Evolutionary conservation across 2,329 filamentous ascomycete genomes (phyloP).

Genomic region (Fusarium penzigii): DNA sequence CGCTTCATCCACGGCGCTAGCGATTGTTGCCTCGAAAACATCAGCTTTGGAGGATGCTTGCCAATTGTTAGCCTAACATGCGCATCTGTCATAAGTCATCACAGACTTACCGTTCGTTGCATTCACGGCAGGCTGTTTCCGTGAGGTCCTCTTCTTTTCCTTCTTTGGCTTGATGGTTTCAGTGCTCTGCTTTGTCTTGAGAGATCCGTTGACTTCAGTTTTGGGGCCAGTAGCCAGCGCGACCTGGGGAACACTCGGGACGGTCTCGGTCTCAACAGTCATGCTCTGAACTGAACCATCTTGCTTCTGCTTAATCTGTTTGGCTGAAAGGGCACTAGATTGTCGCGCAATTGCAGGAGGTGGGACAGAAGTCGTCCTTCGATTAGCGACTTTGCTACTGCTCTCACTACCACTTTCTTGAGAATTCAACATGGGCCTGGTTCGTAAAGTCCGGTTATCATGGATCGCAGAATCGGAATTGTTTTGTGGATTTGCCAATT

Average conservation of each 20-base stretch:
- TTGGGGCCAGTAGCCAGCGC: slow-evolving; percentile 68
- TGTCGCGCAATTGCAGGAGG: slow-evolving; percentile 62
- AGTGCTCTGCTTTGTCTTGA: slow-evolving; percentile 86
- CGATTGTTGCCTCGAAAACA: slow-evolving; percentile 96
- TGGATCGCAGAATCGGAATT: slow-evolving; percentile 44
- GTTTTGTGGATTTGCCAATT: slow-evolving; percentile 43
- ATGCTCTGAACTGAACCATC: slow-evolving; percentile 85
- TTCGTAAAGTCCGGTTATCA: slow-evolving; percentile 45
- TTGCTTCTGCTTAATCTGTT: slow-evolving; percentile 68
- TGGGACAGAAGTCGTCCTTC: slow-evolving; percentile 48
- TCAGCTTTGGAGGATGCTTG: slow-evolving; percentile 74
- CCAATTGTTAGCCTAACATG: slow-evolving; percentile 6
- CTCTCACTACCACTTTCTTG: slow-evolving; percentile 69
- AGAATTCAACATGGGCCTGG: slow-evolving; percentile 47
- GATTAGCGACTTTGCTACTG: slow-evolving; percentile 46
- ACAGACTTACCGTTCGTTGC: slow-evolving; percentile 64
- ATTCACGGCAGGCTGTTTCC: slow-evolving; percentile 73
- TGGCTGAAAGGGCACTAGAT: slow-evolving; percentile 64
- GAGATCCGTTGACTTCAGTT: slow-evolving; percentile 66
- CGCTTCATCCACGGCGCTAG: slow-evolving; percentile 91
- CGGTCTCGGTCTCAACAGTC: slow-evolving; percentile 97
- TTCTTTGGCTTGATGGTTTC: slow-evolving; percentile 95
- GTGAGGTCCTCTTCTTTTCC: slow-evolving; percentile 78
- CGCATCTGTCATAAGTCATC: slow-evolving; percentile 10
- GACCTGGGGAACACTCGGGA: slow-evolving; percentile 85